Evolutionary conservation across 345 rosid species (phyloP).

Genomic region (Lumnitzera racemosa): DNA sequence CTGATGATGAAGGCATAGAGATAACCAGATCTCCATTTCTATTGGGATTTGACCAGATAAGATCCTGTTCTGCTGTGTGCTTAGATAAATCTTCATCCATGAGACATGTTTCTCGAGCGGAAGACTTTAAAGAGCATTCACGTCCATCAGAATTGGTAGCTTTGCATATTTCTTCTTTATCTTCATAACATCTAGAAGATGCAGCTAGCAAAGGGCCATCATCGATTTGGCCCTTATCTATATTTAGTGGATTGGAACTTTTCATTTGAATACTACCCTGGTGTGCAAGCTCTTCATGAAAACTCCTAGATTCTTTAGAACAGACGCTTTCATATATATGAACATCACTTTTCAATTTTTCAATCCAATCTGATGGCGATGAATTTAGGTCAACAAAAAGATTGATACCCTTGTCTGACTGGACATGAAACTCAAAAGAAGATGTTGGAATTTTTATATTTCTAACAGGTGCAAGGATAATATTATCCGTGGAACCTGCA

Average conservation of each 20-base stretch:
- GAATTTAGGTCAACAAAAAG: conserved; percentile 69
- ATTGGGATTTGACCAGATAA: conserved; percentile 21
- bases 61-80: conserved; percentile 23
- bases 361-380: conserved; percentile 63
- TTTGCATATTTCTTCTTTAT: conserved; percentile 19
- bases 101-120: conserved; percentile 14
- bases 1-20: too few species aligned
- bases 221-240: conserved; percentile 22
- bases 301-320: conserved; percentile 28
- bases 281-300: conserved; percentile 30
- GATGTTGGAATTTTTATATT: conserved; percentile 27
- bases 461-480: conserved; percentile 11
- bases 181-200: conserved; percentile 20
- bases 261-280: conserved; percentile 37
- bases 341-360: conserved; percentile 47
- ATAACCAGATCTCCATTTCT: conserved; percentile 24
- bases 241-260: conserved; percentile 16
- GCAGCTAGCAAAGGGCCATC: conserved; percentile 24
- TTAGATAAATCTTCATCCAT: conserved; percentile 20
- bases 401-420: conserved; percentile 66
- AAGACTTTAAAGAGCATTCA: conserved; percentile 21
- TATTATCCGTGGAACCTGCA: conserved; percentile 24
- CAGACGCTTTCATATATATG: conserved; percentile 31
- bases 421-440: conserved; percentile 64
- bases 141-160: conserved; percentile 27